A percentile compares a stretch with the other conserved stretches of the same genome.
phyloP scores from a whole-genome alignment of 148 eudicot species.

The Vaccinium myrtillus region DNA sequence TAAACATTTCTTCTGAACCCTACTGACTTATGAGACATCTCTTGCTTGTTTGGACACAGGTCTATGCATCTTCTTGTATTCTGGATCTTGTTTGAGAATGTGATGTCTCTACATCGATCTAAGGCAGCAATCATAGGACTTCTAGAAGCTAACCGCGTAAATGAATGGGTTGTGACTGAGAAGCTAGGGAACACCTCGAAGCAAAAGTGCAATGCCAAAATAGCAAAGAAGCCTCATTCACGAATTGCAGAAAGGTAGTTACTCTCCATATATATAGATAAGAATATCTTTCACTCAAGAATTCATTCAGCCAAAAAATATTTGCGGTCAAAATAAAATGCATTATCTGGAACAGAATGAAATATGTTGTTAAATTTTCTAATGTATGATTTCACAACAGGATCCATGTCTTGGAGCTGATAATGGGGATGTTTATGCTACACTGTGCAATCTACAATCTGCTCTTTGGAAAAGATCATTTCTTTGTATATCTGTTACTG shows the following conservation, averaged over 20 bases:
- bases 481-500: constrained; percentile 36
- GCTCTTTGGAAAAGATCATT: constrained; percentile 33
- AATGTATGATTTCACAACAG: constrained; percentile 21
- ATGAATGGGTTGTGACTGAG: constrained; percentile 54
- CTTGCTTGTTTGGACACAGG: constrained; percentile 20
- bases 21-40: background rate
- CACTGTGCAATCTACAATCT: constrained; percentile 34
- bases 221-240: constrained; percentile 29
- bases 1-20: background rate
- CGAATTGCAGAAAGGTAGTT: constrained; percentile 31
- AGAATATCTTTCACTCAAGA: background rate
- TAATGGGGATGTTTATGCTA: constrained; percentile 36
- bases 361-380: constrained; percentile 2
- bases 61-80: constrained; percentile 46
- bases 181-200: constrained; percentile 42
- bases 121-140: constrained; percentile 51
- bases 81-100: constrained; percentile 57
- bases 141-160: constrained; percentile 39
- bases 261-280: background rate
- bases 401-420: constrained; percentile 40
- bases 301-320: background rate
- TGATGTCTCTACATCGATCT: constrained; percentile 48
- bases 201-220: constrained; percentile 23
- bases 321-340: background rate
- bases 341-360: background rate